Evolutionary conservation across 202 grass and related monocot species (phyloP).

Genomic region (Elaeis oleifera): DNA sequence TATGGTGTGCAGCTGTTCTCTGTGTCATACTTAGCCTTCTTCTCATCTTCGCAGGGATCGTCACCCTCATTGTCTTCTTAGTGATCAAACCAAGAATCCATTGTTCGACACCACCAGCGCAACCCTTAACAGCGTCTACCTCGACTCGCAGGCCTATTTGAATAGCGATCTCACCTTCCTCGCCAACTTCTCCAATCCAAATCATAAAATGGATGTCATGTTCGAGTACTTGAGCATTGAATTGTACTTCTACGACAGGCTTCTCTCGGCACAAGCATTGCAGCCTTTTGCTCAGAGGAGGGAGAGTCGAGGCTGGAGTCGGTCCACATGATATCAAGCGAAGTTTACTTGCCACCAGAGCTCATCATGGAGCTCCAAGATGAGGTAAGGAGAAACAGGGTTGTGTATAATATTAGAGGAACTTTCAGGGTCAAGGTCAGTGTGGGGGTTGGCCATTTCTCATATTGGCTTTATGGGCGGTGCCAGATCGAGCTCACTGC

Average conservation of each 20-base stretch:
- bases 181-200: constrained; percentile 85
- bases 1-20: constrained; percentile 68
- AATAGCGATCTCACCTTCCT: constrained; percentile 69
- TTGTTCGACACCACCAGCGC: constrained; percentile 53
- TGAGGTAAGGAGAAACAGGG: constrained; percentile 61
- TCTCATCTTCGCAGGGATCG: constrained; percentile 60
- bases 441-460: constrained; percentile 51
- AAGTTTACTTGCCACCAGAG: constrained; percentile 57
- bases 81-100: constrained; percentile 49
- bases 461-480: constrained; percentile 46
- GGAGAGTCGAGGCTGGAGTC: constrained; percentile 43
- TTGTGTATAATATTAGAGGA: constrained; percentile 53
- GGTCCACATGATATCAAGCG: constrained; percentile 74
- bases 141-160: constrained; percentile 51
- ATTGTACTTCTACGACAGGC: constrained; percentile 62
- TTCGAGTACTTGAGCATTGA: constrained; percentile 50
- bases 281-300: constrained; percentile 49
- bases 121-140: constrained; percentile 59
- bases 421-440: constrained; percentile 65
- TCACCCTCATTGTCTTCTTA: constrained; percentile 61
- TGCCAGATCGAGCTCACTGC: constrained; percentile 71
- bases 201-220: constrained; percentile 53
- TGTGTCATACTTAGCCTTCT: constrained; percentile 77
- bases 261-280: constrained; percentile 52
- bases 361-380: constrained; percentile 47